Evolutionary conservation across 352 stramenopile genomes (phyloP).

Genomic region (Phytophthora tubulina): DNA sequence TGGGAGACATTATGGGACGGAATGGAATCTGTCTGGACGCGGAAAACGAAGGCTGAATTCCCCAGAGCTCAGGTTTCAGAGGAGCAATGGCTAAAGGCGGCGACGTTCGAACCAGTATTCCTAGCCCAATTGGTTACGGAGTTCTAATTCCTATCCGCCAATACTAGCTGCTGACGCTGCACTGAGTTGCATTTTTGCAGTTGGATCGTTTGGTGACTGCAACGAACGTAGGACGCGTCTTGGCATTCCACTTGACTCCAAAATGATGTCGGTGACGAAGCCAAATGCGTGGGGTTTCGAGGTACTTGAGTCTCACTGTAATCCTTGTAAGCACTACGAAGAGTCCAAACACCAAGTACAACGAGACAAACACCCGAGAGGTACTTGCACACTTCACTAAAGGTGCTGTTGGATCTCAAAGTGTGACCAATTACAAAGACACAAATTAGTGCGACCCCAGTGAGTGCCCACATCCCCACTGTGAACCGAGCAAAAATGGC

Average conservation of each 20-base stretch:
- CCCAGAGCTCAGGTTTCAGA: too few relatives aligned
- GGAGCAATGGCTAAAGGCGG: too few relatives aligned
- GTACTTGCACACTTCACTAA: constrained; percentile 66
- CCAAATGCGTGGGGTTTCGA: constrained; percentile 30
- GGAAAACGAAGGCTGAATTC: too few relatives aligned
- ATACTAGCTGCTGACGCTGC: constrained; percentile 44
- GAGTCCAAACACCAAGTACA: constrained; percentile 62
- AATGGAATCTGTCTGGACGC: too few relatives aligned
- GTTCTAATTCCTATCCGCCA: constrained; percentile 61
- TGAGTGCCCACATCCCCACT: constrained; percentile 91
- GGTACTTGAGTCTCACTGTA: constrained; percentile 31
- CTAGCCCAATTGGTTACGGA: too few relatives aligned
- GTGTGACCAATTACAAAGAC: constrained; percentile 63
- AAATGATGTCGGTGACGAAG: constrained; percentile 30
- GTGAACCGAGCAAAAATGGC: constrained; percentile 81
- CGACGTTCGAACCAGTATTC: too few relatives aligned
- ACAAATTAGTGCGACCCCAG: constrained; percentile 67
- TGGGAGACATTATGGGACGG: too few relatives aligned
- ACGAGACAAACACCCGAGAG: constrained; percentile 71
- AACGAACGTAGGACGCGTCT: constrained; percentile 61
- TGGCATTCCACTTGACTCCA: constrained; percentile 68
- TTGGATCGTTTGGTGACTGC: constrained; percentile 38
- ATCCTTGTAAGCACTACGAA: constrained; percentile 49
- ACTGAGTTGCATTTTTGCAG: constrained; percentile 13
- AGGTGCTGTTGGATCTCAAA: constrained; percentile 31